These are phyloP conservation scores for Leccinum subrobustum DNA, from an alignment of 1,284 basidiomycete species.

Conservation along the genomic window DNA sequence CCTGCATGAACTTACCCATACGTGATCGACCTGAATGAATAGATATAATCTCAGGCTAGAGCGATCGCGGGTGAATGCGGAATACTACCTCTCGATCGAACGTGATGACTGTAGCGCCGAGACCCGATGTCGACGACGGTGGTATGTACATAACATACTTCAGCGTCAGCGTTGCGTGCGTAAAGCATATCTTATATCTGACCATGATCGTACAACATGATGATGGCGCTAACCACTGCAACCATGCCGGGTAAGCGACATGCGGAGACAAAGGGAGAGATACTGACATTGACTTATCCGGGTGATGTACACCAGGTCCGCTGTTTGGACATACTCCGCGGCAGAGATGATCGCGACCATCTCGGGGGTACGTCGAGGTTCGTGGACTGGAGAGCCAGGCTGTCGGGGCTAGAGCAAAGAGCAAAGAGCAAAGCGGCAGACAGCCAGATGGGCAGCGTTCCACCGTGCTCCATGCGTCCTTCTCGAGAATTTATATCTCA, in stretches of 20 bases:
- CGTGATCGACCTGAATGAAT: neutral
- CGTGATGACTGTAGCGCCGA: neutral
- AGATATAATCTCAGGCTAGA: neutral
- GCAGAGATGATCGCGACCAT: neutral
- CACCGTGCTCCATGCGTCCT: neutral
- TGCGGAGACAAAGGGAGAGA: neutral
- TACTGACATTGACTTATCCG: neutral
- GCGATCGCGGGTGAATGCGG: neutral
- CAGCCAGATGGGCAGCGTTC: neutral
- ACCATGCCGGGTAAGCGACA: neutral
- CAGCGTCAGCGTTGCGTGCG: neutral
- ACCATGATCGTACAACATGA: conserved; percentile 2
- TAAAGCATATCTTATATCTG: neutral
- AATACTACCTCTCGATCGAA: conserved; percentile 1
- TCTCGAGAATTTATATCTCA: neutral
- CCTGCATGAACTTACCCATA: neutral
- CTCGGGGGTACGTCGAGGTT: neutral
- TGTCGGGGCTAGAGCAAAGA: neutral
- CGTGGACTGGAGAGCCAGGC: neutral
- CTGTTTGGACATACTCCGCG: neutral
- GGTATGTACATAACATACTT: neutral
- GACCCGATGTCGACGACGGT: neutral
- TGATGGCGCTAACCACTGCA: neutral
- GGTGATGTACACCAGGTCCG: neutral
- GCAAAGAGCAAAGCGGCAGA: neutral